Conservation (phyloP, 106 monocot genomes). For the Agapanthus africanus region DNA sequence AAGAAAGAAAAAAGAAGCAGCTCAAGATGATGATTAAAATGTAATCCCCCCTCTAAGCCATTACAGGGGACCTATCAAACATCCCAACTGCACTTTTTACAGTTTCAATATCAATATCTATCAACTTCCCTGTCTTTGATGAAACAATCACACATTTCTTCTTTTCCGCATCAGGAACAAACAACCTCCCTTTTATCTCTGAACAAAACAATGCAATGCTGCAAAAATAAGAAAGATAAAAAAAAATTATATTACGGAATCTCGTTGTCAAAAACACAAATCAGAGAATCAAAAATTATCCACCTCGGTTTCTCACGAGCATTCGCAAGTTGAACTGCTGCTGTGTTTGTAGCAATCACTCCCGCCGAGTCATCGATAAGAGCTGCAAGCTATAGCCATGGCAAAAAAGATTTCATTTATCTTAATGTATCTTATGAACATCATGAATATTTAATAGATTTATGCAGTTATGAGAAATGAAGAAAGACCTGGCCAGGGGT, state of each 20-base stretch:
- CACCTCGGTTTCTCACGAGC: slow-evolving; percentile 55
- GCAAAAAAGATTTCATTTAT: not conserved
- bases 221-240: slow-evolving; percentile 9
- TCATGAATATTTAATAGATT: too few relatives aligned
- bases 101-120: slow-evolving; percentile 55
- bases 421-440: too few relatives aligned
- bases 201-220: slow-evolving; percentile 87
- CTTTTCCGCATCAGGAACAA: slow-evolving; percentile 62
- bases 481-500: slow-evolving; percentile 76
- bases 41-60: slow-evolving; percentile 35
- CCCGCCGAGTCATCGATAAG: slow-evolving; percentile 76
- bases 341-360: slow-evolving; percentile 80
- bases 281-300: not conserved
- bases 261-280: not conserved
- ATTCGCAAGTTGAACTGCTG: slow-evolving; percentile 68
- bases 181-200: slow-evolving; percentile 61
- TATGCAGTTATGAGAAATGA: too few relatives aligned
- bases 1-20: too few relatives aligned
- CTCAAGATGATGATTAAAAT: too few relatives aligned
- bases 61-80: slow-evolving; percentile 31
- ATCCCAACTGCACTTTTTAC: slow-evolving; percentile 39
- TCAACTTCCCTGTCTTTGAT: slow-evolving; percentile 64
- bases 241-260: not conserved
- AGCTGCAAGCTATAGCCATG: slow-evolving; percentile 50
- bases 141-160: slow-evolving; percentile 58